Evolutionary conservation across 1,284 basidiomycete genomes (phyloP).

Genomic region (Wolfiporia cocos): DNA sequence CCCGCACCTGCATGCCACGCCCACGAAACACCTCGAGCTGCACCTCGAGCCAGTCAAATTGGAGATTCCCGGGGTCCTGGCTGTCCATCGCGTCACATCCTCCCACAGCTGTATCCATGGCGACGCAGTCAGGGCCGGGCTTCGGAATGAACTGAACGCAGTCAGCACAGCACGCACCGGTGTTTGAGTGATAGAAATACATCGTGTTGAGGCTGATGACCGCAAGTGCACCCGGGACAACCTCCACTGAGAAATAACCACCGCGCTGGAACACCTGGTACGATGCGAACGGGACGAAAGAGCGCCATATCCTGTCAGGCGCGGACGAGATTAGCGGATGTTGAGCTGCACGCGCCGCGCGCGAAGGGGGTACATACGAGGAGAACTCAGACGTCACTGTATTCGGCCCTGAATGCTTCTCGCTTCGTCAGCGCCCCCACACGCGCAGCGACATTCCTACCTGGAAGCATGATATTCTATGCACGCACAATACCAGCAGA

Average conservation of each 20-base stretch:
- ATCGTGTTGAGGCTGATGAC: conserved; percentile 89
- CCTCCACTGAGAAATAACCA: conserved; percentile 81
- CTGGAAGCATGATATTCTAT: conserved; percentile 65
- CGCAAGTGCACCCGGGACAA: conserved; percentile 72
- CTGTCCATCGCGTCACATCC: conserved; percentile 58
- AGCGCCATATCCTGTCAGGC: conserved; percentile 66
- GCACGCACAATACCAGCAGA: too few relatives aligned
- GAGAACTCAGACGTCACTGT: conserved; percentile 72
- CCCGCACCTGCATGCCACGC: conserved; percentile 73
- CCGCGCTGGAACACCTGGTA: conserved; percentile 81
- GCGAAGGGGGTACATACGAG: conserved; percentile 41
- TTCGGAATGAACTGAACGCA: neutral
- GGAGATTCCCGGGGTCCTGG: conserved; percentile 76
- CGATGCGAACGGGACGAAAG: conserved; percentile 79
- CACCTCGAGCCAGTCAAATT: conserved; percentile 90
- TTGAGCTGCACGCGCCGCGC: neutral
- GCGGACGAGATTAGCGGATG: conserved; percentile 10
- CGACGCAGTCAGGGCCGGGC: conserved; percentile 4
- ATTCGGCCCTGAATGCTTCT: conserved; percentile 58
- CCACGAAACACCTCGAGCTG: conserved; percentile 71
- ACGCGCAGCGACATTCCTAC: conserved; percentile 25
- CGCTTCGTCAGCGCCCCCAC: conserved; percentile 4
- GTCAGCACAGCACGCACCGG: conserved; percentile 48
- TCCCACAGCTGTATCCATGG: conserved; percentile 40
- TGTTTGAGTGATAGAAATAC: conserved; percentile 91